These are phyloP conservation scores for Remersonia thermophila DNA, from an alignment of 2,329 filamentous ascomycete species.

Conservation along the genomic window DNA sequence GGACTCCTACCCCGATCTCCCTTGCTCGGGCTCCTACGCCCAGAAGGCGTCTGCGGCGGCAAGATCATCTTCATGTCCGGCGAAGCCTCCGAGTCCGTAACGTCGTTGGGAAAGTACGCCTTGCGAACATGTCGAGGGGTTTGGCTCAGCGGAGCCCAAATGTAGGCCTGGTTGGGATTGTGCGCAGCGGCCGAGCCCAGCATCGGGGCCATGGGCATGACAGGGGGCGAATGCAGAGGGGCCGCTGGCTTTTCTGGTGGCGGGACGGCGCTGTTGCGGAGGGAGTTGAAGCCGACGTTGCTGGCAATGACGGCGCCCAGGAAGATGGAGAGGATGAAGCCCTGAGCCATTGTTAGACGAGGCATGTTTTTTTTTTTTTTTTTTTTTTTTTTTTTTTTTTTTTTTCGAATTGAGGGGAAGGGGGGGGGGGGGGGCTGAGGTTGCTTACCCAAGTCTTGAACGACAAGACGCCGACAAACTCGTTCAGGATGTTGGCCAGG, in stretches of 20 bases:
- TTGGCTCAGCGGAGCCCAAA: constrained; percentile 36
- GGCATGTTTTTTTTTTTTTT: too few relatives aligned
- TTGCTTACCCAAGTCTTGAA: constrained; percentile 55
- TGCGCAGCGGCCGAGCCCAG: constrained; percentile 18
- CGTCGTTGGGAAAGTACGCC: constrained; percentile 29
- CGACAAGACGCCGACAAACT: constrained; percentile 81
- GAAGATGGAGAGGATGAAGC: constrained; percentile 38
- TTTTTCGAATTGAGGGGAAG: too few relatives aligned
- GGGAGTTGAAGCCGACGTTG: constrained; percentile 33
- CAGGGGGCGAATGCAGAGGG: constrained; percentile 19
- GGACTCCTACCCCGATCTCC: constrained; percentile 37
- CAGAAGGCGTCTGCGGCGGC: constrained; percentile 33
- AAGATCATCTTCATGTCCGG: constrained; percentile 32
- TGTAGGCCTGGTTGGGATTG: constrained; percentile 30
- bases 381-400: too few relatives aligned
- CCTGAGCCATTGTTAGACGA: constrained; percentile 23
- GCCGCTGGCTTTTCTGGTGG: constrained; percentile 14
- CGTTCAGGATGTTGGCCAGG: constrained; percentile 85
- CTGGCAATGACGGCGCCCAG: constrained; percentile 37
- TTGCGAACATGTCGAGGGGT: constrained; percentile 35
- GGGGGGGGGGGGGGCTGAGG: too few relatives aligned
- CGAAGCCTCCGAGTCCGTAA: constrained; percentile 40
- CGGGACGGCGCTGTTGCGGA: constrained; percentile 21
- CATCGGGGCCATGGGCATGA: constrained; percentile 12
- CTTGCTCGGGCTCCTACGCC: constrained; percentile 37